These are phyloP conservation scores for Neurospora sp. DNA, from an alignment of 495 filamentous ascomycete species.

Conservation along the genomic window DNA sequence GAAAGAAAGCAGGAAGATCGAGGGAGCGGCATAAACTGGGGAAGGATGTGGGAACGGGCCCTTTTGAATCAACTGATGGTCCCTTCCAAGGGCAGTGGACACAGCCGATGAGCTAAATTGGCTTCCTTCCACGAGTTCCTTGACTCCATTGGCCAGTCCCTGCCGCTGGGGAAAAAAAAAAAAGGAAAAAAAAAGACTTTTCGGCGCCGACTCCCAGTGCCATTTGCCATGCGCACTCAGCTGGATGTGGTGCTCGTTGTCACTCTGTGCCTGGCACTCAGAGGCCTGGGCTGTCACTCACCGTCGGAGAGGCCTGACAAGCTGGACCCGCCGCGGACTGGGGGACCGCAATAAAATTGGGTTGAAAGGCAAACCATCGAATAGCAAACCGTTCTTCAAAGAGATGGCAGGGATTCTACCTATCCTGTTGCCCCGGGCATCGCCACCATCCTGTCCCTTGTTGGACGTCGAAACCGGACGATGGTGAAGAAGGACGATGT, in stretches of 20 bases:
- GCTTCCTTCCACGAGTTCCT: not conserved
- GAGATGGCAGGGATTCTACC: not conserved
- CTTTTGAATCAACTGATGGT: constrained; percentile 12
- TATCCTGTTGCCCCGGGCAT: not conserved
- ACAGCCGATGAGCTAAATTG: not conserved
- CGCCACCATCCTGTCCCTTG: not conserved
- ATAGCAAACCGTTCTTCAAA: not conserved
- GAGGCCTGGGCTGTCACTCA: not conserved
- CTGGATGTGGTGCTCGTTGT: not conserved
- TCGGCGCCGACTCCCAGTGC: not conserved
- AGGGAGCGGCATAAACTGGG: constrained; percentile 2
- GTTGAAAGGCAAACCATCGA: not conserved
- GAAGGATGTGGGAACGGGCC: constrained; percentile 11
- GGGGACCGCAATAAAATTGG: not conserved
- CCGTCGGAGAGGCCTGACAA: not conserved
- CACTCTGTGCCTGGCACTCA: not conserved
- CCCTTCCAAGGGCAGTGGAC: not conserved
- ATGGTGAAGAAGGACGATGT: not conserved
- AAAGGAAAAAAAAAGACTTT: not conserved
- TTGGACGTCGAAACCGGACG: not conserved
- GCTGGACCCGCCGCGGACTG: too few relatives aligned
- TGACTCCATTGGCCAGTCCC: not conserved
- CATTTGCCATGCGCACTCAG: not conserved
- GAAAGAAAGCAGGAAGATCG: constrained; percentile 10
- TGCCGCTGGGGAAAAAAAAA: not conserved